phyloP scores from a whole-genome alignment of 345 rosid genomes.

The Hibiscus tridactylites region DNA sequence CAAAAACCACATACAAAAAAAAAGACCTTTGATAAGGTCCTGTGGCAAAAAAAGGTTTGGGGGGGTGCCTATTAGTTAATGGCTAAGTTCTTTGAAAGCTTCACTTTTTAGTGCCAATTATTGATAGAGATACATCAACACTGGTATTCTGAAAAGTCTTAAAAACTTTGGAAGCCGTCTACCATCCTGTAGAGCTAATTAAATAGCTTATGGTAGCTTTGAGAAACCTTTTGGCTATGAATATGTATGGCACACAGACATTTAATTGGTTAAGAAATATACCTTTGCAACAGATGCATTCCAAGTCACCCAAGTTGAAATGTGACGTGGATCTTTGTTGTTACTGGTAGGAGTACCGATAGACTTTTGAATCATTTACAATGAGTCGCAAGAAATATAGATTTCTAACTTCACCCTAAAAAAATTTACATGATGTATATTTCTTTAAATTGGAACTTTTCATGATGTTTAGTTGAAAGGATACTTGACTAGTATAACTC shows the following conservation, averaged over 20 bases:
- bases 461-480: neutral
- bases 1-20: neutral
- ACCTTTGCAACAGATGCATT: neutral
- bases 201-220: neutral
- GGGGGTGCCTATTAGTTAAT: neutral
- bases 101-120: neutral
- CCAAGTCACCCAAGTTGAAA: neutral
- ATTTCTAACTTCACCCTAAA: neutral
- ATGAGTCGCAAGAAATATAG: neutral
- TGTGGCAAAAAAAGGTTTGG: neutral
- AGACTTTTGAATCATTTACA: neutral
- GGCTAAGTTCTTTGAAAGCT: neutral
- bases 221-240: neutral
- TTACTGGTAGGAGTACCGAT: neutral
- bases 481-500: neutral
- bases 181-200: neutral
- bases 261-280: conserved; percentile 2
- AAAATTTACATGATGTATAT: neutral
- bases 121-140: neutral
- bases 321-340: neutral
- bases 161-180: neutral
- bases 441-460: neutral
- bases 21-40: neutral
- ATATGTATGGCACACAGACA: neutral
- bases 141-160: neutral